Evolutionary conservation across 805 yeast genomes (phyloP).

Genomic region (Nakazawaea anatomiae): DNA sequence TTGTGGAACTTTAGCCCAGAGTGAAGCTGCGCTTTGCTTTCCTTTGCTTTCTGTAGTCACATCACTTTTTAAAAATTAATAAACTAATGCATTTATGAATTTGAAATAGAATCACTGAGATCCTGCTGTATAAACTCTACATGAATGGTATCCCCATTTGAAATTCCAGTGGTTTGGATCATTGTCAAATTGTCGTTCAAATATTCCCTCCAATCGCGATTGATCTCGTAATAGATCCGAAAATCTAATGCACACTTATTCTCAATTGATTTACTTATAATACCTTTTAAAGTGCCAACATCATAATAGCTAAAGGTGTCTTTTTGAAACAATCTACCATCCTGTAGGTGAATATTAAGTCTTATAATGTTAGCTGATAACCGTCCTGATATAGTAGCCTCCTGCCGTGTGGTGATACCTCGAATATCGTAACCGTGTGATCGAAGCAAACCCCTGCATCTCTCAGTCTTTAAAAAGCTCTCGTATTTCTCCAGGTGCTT

Average conservation of each 20-base stretch:
- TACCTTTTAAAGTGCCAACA: constrained; percentile 22
- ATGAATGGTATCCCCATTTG: constrained; percentile 10
- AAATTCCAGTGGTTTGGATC: constrained; percentile 15
- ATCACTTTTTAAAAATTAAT: background rate
- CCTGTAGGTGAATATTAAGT: background rate
- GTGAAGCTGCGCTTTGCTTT: constrained; percentile 13
- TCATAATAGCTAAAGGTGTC: constrained; percentile 13
- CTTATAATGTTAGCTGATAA: constrained; percentile 1
- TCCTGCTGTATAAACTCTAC: background rate
- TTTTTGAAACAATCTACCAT: background rate
- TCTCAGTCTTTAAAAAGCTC: constrained; percentile 7
- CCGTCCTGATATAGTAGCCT: background rate
- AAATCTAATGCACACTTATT: constrained; percentile 13
- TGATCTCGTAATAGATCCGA: constrained; percentile 14
- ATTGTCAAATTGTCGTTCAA: constrained; percentile 19
- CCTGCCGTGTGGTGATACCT: background rate
- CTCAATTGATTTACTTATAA: constrained; percentile 15
- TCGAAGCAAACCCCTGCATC: constrained; percentile 38
- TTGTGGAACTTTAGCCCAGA: constrained; percentile 63
- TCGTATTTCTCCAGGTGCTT: constrained; percentile 14
- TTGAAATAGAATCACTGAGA: background rate
- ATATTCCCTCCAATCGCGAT: constrained; percentile 16
- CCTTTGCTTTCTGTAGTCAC: background rate
- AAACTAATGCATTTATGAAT: background rate
- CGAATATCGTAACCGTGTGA: constrained; percentile 26